Percentiles rank a stretch among this genome's conserved stretches.
Conservation (phyloP, 73 alveolate species). For the Stentor roeselii region DNA sequence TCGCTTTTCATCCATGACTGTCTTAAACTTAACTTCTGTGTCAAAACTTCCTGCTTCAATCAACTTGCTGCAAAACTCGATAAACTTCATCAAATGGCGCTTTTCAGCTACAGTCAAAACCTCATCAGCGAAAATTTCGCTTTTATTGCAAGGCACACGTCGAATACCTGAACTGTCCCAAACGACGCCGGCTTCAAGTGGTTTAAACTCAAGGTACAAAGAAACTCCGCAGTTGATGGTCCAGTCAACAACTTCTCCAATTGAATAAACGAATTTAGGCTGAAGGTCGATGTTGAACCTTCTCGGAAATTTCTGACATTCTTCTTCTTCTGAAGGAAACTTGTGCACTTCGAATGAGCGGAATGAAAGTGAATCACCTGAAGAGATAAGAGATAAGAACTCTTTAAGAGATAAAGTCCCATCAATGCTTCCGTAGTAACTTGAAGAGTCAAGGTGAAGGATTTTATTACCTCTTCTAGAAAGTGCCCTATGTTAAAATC, state of each 20-base stretch:
- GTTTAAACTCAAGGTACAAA: constrained; percentile 2
- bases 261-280: constrained; percentile 4
- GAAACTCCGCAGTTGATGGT: background rate
- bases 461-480: background rate
- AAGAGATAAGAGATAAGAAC: background rate
- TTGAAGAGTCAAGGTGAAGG: constrained; percentile 12
- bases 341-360: background rate
- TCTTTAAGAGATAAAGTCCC: constrained; percentile 13
- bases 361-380: background rate
- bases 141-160: constrained; percentile 23
- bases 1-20: background rate
- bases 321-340: background rate
- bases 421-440: constrained; percentile 23
- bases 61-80: background rate
- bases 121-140: constrained; percentile 22
- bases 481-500: background rate
- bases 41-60: constrained; percentile 8
- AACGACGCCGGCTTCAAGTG: constrained; percentile 3
- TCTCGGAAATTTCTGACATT: constrained; percentile 11
- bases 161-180: background rate
- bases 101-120: background rate
- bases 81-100: background rate
- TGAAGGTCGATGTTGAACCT: constrained; percentile 9
- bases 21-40: background rate
- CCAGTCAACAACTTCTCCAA: constrained; percentile 22